These are phyloP conservation scores for Ogataea parapolymorpha DNA, from an alignment of 805 yeast genomes.

Conservation along the genomic window DNA sequence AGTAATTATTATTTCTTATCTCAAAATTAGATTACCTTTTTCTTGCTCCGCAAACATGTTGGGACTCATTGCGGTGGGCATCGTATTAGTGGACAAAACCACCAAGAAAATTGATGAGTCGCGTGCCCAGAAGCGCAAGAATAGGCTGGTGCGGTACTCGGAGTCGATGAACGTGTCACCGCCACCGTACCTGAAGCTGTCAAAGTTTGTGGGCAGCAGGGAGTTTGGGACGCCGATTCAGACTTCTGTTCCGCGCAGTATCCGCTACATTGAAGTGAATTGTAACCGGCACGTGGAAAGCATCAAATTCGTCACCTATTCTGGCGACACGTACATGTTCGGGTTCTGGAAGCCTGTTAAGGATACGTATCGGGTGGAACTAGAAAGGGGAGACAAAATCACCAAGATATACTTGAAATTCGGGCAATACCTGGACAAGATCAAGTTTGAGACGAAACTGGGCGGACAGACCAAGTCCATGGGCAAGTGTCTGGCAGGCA, in stretches of 20 bases:
- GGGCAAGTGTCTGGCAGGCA: constrained; percentile 16
- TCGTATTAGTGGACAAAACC: constrained; percentile 9
- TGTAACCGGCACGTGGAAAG: constrained; percentile 18
- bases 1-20: not conserved
- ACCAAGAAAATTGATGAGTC: constrained; percentile 9
- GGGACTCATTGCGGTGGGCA: constrained; percentile 17
- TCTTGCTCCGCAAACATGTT: constrained; percentile 8
- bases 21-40: not conserved
- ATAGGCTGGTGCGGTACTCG: constrained; percentile 4
- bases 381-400: constrained; percentile 13
- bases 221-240: constrained; percentile 12
- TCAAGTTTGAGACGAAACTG: constrained; percentile 11
- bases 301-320: constrained; percentile 12
- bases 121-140: constrained; percentile 5
- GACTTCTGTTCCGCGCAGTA: constrained; percentile 11
- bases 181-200: constrained; percentile 15
- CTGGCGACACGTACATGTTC: constrained; percentile 13
- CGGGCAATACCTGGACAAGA: constrained; percentile 12
- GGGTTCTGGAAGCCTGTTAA: constrained; percentile 17
- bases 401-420: constrained; percentile 10
- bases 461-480: constrained; percentile 6
- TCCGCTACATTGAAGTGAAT: constrained; percentile 12
- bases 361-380: constrained; percentile 6
- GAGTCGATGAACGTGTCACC: constrained; percentile 13
- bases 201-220: constrained; percentile 11